Evolutionary conservation across 768 basidiomycete species (phyloP), one percentile per base, ranked within the genome.

Genomic region (Coprinopsis cinerea): DNA sequence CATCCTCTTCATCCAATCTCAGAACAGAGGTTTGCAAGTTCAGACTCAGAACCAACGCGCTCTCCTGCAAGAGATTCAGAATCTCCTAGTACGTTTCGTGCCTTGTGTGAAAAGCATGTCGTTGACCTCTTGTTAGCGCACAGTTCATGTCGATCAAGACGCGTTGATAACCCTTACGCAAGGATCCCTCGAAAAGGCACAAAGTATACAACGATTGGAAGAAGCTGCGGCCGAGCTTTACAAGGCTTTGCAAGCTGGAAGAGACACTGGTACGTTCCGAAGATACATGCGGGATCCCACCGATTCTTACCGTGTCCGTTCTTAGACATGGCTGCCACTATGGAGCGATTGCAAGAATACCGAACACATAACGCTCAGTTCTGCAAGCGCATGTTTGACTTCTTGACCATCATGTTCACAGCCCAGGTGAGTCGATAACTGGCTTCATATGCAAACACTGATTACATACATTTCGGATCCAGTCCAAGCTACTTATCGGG

Each of bases 11-110:
- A 99, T 99, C 58, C 96, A 98, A 67, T 88, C 88, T 1, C 95
- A 98, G 65, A 93, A 95, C 62, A 81, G 94, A 41, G 96, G 96
- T 55, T 72, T 99, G 28, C 96, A 99, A 67, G 93, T 98, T 2
- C 95, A 98, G 60, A 98, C 86, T 7, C 92, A 95, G 61, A 99
- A 98, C 59, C 95, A 98, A 64, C 78, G 85, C 20, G 82, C 84
- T 14, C 73, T 99, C 7, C 67, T 98, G 35, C 74, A 70, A 26
- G 96, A 98, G 63, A 68, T 99, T 10, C 85, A 94, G 64, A 89
- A 90, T 58, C 73, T 99, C 20, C 69, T 98, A 59, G 94, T 89
- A 56, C 48, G 78, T 55, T 18, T 28, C 44, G 10, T 17, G 18
- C 27, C 24, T 35, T 15, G 17, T 23, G 23, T 11, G 9, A 9